phyloP scores from a whole-genome alignment of 139 green algal species.

The Haematococcus sp. region DNA sequence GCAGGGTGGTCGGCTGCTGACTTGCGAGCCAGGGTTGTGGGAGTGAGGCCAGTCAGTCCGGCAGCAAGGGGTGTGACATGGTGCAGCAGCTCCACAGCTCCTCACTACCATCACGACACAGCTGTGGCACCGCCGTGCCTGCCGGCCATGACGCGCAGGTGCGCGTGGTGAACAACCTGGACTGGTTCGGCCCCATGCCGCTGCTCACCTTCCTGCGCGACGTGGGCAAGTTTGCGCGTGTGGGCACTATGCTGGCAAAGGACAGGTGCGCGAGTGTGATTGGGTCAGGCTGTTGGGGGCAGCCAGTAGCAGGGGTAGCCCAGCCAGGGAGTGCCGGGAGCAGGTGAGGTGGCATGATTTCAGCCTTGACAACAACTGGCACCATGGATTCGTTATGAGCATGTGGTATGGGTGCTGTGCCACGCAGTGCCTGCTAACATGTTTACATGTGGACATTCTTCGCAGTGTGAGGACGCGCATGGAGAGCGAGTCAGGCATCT shows the following conservation, averaged over 20 bases:
- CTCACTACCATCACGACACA: neutral
- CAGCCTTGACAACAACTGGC: neutral
- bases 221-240: conserved; percentile 88
- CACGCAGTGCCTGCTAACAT: neutral
- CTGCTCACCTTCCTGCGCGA: conserved; percentile 94
- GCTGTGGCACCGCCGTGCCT: too few relatives aligned
- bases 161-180: conserved; percentile 86
- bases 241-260: conserved; percentile 94
- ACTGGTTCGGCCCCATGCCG: conserved; percentile 84
- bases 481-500: conserved; percentile 82
- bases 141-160: conserved; percentile 8
- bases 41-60: too few relatives aligned
- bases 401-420: too few relatives aligned
- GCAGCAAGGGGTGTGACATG: too few relatives aligned
- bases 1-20: too few relatives aligned
- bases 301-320: too few relatives aligned
- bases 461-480: conserved; percentile 80
- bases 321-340: neutral
- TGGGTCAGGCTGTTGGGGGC: too few relatives aligned
- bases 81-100: neutral
- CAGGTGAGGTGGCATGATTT: neutral
- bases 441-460: neutral
- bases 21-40: too few relatives aligned
- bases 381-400: neutral
- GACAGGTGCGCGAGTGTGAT: conserved; percentile 76